phyloP scores from a whole-genome alignment of 768 basidiomycete species.

The Xanthoconium stramineum region DNA sequence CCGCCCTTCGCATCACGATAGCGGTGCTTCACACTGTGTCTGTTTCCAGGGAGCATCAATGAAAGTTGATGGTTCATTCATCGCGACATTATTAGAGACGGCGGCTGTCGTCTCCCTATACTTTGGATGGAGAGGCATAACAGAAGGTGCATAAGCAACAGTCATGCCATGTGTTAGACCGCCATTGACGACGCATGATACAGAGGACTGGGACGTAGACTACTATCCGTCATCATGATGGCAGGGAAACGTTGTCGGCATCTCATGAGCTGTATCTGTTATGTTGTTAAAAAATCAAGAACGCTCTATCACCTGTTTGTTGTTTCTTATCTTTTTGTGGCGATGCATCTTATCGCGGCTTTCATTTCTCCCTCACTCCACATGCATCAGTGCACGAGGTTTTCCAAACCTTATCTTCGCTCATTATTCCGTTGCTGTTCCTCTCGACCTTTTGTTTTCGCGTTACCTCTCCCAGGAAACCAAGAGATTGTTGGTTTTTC shows the following conservation, averaged over 20 bases:
- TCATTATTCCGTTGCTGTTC: background rate
- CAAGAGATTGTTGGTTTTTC: background rate
- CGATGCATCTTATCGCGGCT: slow-evolving; percentile 6
- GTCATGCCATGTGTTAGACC: background rate
- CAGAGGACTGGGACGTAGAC: slow-evolving; percentile 53
- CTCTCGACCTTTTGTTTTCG: background rate
- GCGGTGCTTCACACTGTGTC: slow-evolving; percentile 10
- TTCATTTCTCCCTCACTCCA: background rate
- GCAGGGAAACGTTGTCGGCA: background rate
- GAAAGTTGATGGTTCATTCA: slow-evolving; percentile 83
- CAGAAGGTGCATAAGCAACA: slow-evolving; percentile 60
- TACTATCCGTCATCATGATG: slow-evolving; percentile 43
- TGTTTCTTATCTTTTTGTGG: slow-evolving; percentile 4
- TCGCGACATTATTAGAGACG: slow-evolving; percentile 83
- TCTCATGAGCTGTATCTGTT: slow-evolving; percentile 13
- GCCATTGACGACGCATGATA: background rate
- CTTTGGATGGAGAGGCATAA: slow-evolving; percentile 84
- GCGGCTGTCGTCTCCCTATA: slow-evolving; percentile 65
- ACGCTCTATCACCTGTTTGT: slow-evolving; percentile 3
- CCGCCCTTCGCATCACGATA: background rate
- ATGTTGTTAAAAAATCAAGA: slow-evolving; percentile 8
- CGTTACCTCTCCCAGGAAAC: slow-evolving; percentile 3
- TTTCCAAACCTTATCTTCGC: slow-evolving; percentile 1
- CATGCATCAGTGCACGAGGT: background rate
- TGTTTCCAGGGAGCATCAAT: slow-evolving; percentile 51